phyloP scores from a whole-genome alignment of 768 basidiomycete species.

The Boletus tylopilopsis region DNA sequence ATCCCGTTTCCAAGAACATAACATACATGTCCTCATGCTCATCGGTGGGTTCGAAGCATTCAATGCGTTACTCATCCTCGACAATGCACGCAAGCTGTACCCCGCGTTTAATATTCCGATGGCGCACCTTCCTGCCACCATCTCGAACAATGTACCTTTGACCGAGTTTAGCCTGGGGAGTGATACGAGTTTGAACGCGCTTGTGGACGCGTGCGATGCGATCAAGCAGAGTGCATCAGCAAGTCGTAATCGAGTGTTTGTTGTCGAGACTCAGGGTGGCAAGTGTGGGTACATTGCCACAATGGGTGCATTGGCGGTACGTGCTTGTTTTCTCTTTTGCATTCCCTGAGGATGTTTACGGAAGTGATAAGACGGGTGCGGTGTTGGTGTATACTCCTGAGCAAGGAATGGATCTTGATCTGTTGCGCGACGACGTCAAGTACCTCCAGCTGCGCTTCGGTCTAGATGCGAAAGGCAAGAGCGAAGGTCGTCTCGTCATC shows the following conservation, averaged over 20 bases:
- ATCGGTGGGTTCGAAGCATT: slow-evolving; percentile 98
- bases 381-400: slow-evolving; percentile 94
- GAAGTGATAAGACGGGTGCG: slow-evolving; percentile 68
- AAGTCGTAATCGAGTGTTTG: slow-evolving; percentile 92
- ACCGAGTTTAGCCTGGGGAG: slow-evolving; percentile 95
- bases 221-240: slow-evolving; percentile 99
- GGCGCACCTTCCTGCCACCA: slow-evolving; percentile 92
- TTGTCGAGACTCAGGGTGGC: slow-evolving; percentile 97
- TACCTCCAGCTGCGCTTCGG: slow-evolving; percentile 84
- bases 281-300: slow-evolving; percentile 95
- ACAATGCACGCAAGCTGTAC: slow-evolving; percentile 77
- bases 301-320: slow-evolving; percentile 91
- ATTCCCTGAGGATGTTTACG: neutral
- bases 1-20: slow-evolving; percentile 84
- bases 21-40: slow-evolving; percentile 75
- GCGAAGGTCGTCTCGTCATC: slow-evolving; percentile 91
- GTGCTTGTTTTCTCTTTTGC: slow-evolving; percentile 28
- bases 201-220: slow-evolving; percentile 96
- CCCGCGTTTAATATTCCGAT: slow-evolving; percentile 95
- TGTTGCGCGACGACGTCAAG: slow-evolving; percentile 77
- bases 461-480: slow-evolving; percentile 84
- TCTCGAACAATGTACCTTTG: slow-evolving; percentile 97
- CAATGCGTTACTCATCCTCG: slow-evolving; percentile 70
- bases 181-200: slow-evolving; percentile 96
- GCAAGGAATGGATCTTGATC: slow-evolving; percentile 78